Base-by-base conservation (phyloP, 768 basidiomycete genomes). In the Phlegmacium glaucopus region DNA sequence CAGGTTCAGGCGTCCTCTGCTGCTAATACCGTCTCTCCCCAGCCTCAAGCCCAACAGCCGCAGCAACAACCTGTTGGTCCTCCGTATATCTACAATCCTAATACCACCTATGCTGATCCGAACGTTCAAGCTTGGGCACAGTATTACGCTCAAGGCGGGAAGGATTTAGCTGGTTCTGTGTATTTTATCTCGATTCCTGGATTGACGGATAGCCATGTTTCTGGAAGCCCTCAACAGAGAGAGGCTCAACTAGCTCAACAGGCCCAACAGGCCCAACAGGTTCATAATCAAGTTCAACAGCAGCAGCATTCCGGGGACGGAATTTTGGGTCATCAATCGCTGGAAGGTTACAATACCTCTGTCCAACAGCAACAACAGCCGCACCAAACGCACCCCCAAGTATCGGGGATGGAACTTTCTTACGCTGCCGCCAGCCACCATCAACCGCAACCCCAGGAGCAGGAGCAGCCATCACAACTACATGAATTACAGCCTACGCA, bases 61-160 rank as follows among this genome's bases (percentile, higher is more conserved):
- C 54, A 34, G 6, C 32, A 34, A 34, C 55, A 32, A 56, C 59
- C 38, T 47, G 63, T 9, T 53, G 52, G 27, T 73, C 73, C 76
- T 15, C 79, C 80, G 12, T 76, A 76, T 58, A 61, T 70, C 8
- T 91, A 77, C 58, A 80, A 90, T 53, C 85, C 87, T 4, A 74
- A 71, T 25, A 68, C 72, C 41, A 81, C 80, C 16, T 93, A 93
- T 55, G 66, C 80, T 12, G 90, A 93, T 61, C 78, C 82, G 45
- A 90, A 90, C 52, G 88, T 84, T 16, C 89, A 91, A 60, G 87
- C 86, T 0, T 92, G 90, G 90, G 90, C 87, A 6, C 78, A 82
- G 54, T 93, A 93, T 64, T 92, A 92, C 60, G 82, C 83, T 1
- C 79, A 84, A 49, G 90, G 90, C 18, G 90, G 90, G 4, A 78